Evolutionary conservation across 2,329 filamentous ascomycete genomes (phyloP).

Genomic region (Orbilia oligospora): DNA sequence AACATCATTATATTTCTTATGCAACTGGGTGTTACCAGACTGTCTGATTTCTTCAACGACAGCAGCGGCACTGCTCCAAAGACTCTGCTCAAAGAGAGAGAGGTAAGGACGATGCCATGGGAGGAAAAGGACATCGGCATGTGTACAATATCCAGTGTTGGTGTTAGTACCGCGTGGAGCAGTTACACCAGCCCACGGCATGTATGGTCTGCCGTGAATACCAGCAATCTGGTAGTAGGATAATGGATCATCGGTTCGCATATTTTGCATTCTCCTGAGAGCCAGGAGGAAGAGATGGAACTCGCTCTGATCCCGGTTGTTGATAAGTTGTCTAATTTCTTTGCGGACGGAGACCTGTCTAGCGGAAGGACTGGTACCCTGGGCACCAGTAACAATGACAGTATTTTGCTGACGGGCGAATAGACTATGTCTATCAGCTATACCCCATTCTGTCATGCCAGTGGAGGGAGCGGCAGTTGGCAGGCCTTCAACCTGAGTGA

Average conservation of each 20-base stretch:
- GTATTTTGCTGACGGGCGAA: conserved; percentile 46
- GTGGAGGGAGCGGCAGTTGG: conserved; percentile 20
- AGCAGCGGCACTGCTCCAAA: conserved; percentile 67
- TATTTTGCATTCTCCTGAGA: conserved; percentile 79
- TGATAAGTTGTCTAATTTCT: conserved; percentile 55
- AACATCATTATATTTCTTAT: conserved; percentile 68
- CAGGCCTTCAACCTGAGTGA: conserved; percentile 51
- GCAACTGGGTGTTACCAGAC: conserved; percentile 62
- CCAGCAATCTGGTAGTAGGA: conserved; percentile 87
- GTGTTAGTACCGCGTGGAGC: conserved; percentile 9
- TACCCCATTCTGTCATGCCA: conserved; percentile 45
- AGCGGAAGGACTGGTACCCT: conserved; percentile 30
- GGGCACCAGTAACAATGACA: conserved; percentile 33
- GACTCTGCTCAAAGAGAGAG: conserved; percentile 69
- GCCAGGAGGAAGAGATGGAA: conserved; percentile 81
- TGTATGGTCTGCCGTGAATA: conserved; percentile 77
- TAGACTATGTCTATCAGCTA: conserved; percentile 21
- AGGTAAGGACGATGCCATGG: conserved; percentile 89
- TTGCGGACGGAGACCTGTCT: conserved; percentile 50
- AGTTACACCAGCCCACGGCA: conserved; percentile 34
- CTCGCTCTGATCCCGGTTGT: conserved; percentile 20
- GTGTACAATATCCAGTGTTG: conserved; percentile 53
- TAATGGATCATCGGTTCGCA: conserved; percentile 75
- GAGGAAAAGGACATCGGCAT: conserved; percentile 71
- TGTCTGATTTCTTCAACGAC: conserved; percentile 69